These are phyloP conservation scores for Carex parvula DNA, from an alignment of 176 grass and related monocot genomes.

Conservation along the genomic window DNA sequence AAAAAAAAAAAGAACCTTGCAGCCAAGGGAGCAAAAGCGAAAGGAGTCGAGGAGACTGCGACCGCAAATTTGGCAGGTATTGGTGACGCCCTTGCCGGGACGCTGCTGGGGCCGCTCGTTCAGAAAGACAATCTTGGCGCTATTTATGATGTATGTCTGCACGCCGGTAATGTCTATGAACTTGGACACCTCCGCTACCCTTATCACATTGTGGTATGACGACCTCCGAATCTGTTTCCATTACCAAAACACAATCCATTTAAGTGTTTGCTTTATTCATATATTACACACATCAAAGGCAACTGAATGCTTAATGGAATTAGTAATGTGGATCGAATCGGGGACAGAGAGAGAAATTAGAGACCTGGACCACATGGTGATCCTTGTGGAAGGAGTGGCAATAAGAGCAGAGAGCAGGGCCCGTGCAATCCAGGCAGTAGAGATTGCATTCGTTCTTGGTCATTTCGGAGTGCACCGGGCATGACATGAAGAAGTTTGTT, in stretches of 20 bases:
- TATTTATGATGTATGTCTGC: constrained; percentile 56
- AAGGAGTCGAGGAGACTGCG: constrained; percentile 46
- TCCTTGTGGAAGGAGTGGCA: constrained; percentile 37
- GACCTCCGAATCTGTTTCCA: constrained; percentile 41
- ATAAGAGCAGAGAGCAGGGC: constrained; percentile 35
- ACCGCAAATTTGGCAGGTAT: constrained; percentile 42
- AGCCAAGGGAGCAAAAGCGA: constrained; percentile 48
- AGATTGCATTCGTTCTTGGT: constrained; percentile 57
- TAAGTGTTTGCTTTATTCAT: not conserved
- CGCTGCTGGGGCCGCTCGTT: constrained; percentile 45
- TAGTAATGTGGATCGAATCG: constrained; percentile 8
- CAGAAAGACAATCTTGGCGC: constrained; percentile 49
- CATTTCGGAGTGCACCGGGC: constrained; percentile 33
- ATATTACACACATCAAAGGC: not conserved
- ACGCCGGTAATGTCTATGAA: constrained; percentile 46
- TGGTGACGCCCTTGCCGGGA: constrained; percentile 42
- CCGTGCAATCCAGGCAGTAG: constrained; percentile 48
- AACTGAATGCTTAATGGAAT: not conserved
- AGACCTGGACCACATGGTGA: constrained; percentile 41
- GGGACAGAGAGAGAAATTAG: not conserved
- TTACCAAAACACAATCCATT: not conserved
- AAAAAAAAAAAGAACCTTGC: constrained; percentile 33
- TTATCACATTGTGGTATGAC: constrained; percentile 50
- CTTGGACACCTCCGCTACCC: constrained; percentile 47
- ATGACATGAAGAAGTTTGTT: constrained; percentile 40